Base-by-base conservation (phyloP, 805 yeast genomes). In the Cyberlindnera euphorbiiphila region DNA sequence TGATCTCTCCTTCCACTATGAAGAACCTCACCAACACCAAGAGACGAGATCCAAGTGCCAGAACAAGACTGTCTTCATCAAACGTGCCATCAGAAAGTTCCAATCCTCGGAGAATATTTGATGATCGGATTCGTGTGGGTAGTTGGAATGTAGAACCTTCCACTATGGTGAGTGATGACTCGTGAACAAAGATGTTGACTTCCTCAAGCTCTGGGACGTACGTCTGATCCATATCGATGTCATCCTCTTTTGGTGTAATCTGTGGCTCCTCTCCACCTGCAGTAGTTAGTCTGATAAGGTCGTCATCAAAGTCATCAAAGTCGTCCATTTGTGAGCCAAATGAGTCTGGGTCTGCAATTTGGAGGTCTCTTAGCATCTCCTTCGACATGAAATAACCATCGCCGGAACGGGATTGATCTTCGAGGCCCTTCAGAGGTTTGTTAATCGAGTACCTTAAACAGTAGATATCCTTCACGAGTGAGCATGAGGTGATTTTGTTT, bases 1-100 rank as follows among this genome's bases (percentile, higher is more conserved):
- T 47, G 1, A 49, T 22, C 5, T n/a, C 24, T 4, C 29, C 38
- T 5, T 44, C 45, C 1, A 27, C 27, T 7, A 17, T 47, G 51
- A 59, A 69, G 19, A 72, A 46, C 16, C 71, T 51, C 4, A 72
- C 51, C 3, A 71, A 50, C 5, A 71, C 47, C 5, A 69, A 33
- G 35, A 57, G 65, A 1, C 74, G 50, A 1, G 74, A 65, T 13
- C 57, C 49, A 5, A 71, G 47, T 0, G 72, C 56, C 1, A 72
- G 26, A 7, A 70, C 34, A 10, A 72, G 47, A 2, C 66, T 59
- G 43, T 72, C 76, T 20, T 55, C 59, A 27, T 49, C 56, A 4
- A n/a, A 11, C 0, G 16, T 11, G 2, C 26, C 36, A 1, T 39
- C 43, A 11, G 28, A 30, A 11, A 49, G n/a, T 11, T 24, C 27